phyloP scores from a whole-genome alignment of 2,329 filamentous ascomycete genomes.

The Teratosphaeria destructans region DNA sequence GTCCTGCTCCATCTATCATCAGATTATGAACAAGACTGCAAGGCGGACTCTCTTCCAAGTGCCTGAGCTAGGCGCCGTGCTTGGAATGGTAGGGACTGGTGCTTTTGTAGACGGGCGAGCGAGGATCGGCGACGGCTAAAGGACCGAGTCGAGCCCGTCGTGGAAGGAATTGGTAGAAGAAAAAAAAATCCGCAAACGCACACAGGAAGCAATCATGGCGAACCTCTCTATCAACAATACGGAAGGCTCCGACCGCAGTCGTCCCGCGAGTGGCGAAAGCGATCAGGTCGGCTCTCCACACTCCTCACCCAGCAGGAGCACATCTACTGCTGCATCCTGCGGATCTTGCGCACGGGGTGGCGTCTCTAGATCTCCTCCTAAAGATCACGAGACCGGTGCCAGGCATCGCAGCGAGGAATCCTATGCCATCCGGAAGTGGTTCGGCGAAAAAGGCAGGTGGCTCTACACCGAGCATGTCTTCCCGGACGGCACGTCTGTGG shows the following conservation, averaged over 20 bases:
- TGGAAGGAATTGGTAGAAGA: not conserved
- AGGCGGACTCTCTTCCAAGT: not conserved
- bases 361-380: not conserved
- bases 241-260: not conserved
- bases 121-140: not conserved
- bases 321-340: not conserved
- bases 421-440: not conserved
- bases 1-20: not conserved
- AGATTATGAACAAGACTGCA: not conserved
- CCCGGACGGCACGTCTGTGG: not conserved
- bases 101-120: not conserved
- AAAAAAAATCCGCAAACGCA: not conserved
- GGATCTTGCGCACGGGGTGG: not conserved
- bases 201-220: not conserved
- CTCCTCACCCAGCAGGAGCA: not conserved
- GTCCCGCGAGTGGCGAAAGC: not conserved
- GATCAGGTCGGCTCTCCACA: not conserved
- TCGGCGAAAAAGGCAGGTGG: not conserved
- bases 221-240: not conserved
- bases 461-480: not conserved
- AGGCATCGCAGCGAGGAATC: not conserved
- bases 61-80: not conserved
- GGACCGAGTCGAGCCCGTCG: not conserved
- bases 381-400: not conserved
- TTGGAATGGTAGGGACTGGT: not conserved